These are phyloP conservation scores for Eucalyptus regnans DNA, from an alignment of 345 rosid species.

Conservation along the genomic window DNA sequence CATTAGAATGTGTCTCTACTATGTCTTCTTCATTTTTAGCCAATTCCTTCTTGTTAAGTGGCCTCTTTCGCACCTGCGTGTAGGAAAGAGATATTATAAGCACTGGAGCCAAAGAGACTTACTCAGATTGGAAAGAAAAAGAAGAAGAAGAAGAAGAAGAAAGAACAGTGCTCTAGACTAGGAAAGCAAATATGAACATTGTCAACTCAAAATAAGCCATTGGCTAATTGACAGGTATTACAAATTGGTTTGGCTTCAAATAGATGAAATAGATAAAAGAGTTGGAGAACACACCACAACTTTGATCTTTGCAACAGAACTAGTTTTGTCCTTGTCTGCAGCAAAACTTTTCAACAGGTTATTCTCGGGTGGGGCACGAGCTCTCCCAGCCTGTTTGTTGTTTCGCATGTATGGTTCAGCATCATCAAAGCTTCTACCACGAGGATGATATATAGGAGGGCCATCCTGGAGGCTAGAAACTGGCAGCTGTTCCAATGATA, in stretches of 20 bases:
- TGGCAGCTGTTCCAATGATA: constrained; percentile 41
- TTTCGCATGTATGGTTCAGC: constrained; percentile 44
- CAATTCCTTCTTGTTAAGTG: constrained; percentile 89
- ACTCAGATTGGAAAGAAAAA: neutral
- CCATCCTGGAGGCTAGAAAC: constrained; percentile 45
- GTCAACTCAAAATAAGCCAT: neutral
- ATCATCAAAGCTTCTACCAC: constrained; percentile 80
- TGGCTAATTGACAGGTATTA: neutral
- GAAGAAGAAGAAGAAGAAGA: neutral
- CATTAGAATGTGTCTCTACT: constrained; percentile 60
- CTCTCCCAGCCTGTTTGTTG: constrained; percentile 58
- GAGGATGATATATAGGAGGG: constrained; percentile 50
- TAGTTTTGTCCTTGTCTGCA: constrained; percentile 70
- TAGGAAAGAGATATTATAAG: neutral
- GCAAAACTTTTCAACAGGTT: constrained; percentile 58
- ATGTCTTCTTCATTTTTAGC: constrained; percentile 94
- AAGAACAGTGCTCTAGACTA: neutral
- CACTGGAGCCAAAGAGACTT: neutral
- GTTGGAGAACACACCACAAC: constrained; percentile 67
- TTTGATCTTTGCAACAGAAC: constrained; percentile 96
- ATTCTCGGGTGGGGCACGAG: constrained; percentile 55
- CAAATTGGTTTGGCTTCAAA: neutral
- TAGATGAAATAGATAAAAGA: neutral
- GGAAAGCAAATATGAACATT: neutral
- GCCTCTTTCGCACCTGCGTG: constrained; percentile 89